These are phyloP conservation scores for Quercus lobata DNA, from an alignment of 331 rosid genomes.

Conservation along the genomic window DNA sequence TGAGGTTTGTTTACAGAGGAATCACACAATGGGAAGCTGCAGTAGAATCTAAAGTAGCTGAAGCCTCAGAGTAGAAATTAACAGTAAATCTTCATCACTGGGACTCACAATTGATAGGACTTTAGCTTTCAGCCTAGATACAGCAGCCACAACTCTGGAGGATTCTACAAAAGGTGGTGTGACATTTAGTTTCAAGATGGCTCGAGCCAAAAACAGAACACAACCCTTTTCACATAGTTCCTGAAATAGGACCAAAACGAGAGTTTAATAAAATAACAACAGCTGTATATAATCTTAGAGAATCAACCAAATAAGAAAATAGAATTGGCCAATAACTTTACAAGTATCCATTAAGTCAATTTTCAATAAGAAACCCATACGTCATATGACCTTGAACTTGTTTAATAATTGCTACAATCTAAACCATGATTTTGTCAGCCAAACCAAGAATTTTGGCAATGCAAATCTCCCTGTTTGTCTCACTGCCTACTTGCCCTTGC, in stretches of 20 bases:
- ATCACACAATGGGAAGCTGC: slow-evolving; percentile 1
- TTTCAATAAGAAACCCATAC: background rate
- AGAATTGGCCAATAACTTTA: background rate
- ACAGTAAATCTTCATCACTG: slow-evolving; percentile 6
- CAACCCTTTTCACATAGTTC: slow-evolving; percentile 86
- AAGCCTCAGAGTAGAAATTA: slow-evolving; percentile 7
- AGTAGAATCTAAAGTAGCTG: slow-evolving; percentile 22
- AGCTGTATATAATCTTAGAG: background rate
- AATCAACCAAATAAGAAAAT: background rate
- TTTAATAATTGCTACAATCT: background rate
- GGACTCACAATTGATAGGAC: slow-evolving; percentile 79
- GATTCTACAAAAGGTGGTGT: slow-evolving; percentile 35
- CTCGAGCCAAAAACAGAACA: slow-evolving; percentile 68
- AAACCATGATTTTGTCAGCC: slow-evolving; percentile 8
- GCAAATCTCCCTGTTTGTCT: slow-evolving; percentile 1
- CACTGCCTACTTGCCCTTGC: slow-evolving; percentile 2
- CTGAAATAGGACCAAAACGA: slow-evolving; percentile 38
- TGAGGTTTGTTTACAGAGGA: background rate
- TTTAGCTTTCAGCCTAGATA: slow-evolving; percentile 82
- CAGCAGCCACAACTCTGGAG: slow-evolving; percentile 59
- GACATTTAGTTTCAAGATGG: slow-evolving; percentile 63
- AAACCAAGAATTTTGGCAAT: slow-evolving; percentile 1
- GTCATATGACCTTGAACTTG: background rate
- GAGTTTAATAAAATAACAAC: background rate
- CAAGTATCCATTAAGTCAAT: slow-evolving; percentile 8